A percentile compares a stretch with the other conserved stretches of the same genome.
Conservation (phyloP, 257 asterid species). For the Striga asiatica region DNA sequence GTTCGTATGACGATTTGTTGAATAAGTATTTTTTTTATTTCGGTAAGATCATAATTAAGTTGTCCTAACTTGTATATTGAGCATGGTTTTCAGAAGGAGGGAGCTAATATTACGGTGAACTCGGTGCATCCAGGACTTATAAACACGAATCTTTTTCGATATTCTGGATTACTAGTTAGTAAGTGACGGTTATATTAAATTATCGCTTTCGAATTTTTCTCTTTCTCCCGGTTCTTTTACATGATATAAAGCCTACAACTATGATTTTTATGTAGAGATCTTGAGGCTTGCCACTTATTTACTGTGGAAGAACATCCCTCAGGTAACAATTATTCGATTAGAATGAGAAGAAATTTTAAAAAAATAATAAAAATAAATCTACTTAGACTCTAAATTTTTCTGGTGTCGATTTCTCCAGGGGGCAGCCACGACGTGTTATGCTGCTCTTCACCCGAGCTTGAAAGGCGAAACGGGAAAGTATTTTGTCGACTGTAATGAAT, state of each 20-base stretch:
- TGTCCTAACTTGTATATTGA: not conserved
- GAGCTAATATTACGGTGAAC: conserved; percentile 69
- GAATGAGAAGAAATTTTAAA: no score
- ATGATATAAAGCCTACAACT: no score
- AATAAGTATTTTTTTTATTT: not conserved
- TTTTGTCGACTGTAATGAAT: conserved; percentile 42
- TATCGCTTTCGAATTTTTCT: no score
- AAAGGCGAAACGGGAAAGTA: conserved; percentile 46
- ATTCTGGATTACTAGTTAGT: conserved; percentile 45
- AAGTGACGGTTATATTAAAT: no score
- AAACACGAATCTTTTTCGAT: conserved; percentile 65
- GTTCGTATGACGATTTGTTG: not conserved
- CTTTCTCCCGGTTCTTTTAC: no score
- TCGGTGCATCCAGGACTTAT: conserved; percentile 92
- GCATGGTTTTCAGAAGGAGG: conserved; percentile 48
- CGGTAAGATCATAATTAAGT: no score
- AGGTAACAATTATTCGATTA: conserved; percentile 41
- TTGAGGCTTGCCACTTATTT: conserved; percentile 35
- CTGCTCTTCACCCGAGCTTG: conserved; percentile 44
- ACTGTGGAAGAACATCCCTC: conserved; percentile 80
- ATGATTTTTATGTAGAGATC: conserved; percentile 31
- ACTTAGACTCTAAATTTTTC: not conserved
- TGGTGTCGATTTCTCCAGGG: conserved; percentile 25
- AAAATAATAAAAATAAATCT: no score
- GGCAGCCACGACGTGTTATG: conserved; percentile 56